These are phyloP conservation scores for Cylindrodendrum hubeiense DNA, from an alignment of 2,329 filamentous ascomycete species.

Conservation along the genomic window DNA sequence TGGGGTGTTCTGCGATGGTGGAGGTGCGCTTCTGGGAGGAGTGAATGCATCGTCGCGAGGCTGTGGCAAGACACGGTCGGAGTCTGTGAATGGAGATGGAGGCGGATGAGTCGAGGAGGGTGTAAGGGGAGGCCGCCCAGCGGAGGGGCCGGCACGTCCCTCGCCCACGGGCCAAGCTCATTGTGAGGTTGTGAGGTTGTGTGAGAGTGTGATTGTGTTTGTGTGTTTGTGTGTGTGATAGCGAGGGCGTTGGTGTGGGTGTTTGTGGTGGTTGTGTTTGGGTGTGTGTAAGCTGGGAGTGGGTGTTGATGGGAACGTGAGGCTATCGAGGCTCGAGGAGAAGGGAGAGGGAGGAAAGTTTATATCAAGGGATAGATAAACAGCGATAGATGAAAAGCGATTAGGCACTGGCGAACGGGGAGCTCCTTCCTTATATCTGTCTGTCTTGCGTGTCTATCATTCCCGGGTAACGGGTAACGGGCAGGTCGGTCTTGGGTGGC, in stretches of 20 bases:
- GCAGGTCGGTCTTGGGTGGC: background rate
- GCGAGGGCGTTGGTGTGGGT: background rate
- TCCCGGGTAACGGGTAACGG: background rate
- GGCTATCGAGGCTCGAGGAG: background rate
- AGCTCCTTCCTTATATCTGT: conserved; percentile 1
- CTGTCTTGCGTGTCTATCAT: background rate
- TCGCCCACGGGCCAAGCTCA: conserved; percentile 44
- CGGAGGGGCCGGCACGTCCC: conserved; percentile 42
- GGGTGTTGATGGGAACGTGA: background rate
- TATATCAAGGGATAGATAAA: background rate
- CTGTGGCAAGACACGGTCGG: conserved; percentile 6
- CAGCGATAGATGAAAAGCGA: conserved; percentile 4
- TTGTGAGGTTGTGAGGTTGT: conserved; percentile 34
- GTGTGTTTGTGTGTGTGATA: background rate
- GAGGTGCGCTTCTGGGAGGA: conserved; percentile 53
- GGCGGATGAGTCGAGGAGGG: conserved; percentile 30
- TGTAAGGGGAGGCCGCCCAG: conserved; percentile 34
- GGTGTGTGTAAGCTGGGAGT: background rate
- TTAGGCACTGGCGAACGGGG: background rate
- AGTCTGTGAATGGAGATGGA: conserved; percentile 33
- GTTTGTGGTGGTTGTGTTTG: background rate
- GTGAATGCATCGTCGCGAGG: conserved; percentile 49
- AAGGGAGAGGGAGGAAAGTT: background rate
- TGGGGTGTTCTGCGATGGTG: conserved; percentile 49
- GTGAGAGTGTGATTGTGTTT: background rate